phyloP scores from a whole-genome alignment of 148 eudicot species.

The Mesembryanthemum crystallinum region DNA sequence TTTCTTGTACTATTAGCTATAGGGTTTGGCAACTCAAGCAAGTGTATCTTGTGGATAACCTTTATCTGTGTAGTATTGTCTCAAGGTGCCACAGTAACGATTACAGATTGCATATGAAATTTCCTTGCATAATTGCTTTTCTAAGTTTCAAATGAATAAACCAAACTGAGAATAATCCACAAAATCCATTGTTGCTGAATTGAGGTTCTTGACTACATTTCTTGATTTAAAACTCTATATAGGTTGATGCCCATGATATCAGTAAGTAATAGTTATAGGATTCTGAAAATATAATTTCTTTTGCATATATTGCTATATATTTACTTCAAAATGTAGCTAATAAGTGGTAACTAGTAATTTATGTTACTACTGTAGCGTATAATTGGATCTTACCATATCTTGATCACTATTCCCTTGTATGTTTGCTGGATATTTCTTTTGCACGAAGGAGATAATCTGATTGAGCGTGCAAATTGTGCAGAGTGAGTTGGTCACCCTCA shows the following conservation, averaged over 20 bases:
- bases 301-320: not conserved
- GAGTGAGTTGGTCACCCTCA: slow-evolving; percentile 94
- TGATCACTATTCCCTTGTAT: not conserved
- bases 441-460: slow-evolving; percentile 21
- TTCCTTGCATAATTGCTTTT: not conserved
- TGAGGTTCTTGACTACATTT: not conserved
- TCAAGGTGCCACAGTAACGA: not conserved
- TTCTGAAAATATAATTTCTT: not conserved
- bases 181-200: not conserved
- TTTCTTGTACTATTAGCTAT: not conserved
- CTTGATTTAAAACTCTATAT: not conserved
- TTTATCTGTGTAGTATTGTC: not conserved
- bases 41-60: not conserved
- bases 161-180: not conserved
- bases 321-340: not conserved
- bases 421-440: not conserved
- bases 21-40: not conserved
- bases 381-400: not conserved
- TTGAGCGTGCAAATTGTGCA: slow-evolving; percentile 37
- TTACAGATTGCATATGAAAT: not conserved
- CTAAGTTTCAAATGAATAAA: not conserved
- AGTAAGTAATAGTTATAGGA: not conserved
- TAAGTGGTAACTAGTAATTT: not conserved
- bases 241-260: not conserved
- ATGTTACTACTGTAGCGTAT: not conserved